Percentiles rank a stretch among this genome's conserved stretches.
Evolutionary conservation across 2,329 filamentous ascomycete genomes (phyloP).

Genomic region (Neofusicoccum ribis): DNA sequence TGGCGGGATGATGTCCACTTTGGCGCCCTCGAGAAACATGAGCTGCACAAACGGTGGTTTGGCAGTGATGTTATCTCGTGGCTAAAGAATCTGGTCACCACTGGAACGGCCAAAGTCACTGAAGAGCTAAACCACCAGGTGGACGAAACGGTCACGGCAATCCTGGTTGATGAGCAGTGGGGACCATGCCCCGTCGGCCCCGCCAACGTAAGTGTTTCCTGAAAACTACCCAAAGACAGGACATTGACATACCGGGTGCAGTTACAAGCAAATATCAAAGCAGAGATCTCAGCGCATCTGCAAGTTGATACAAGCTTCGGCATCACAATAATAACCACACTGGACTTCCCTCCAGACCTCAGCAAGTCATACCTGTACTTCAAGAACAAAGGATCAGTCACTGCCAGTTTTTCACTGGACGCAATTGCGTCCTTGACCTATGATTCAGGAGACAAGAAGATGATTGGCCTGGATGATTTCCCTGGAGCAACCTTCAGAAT

Average conservation of each 20-base stretch:
- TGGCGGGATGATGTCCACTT: conserved; percentile 38
- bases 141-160: conserved; percentile 27
- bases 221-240: conserved; percentile 14
- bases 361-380: conserved; percentile 29
- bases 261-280: conserved; percentile 24
- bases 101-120: conserved; percentile 26
- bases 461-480: neutral
- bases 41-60: conserved; percentile 43
- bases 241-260: conserved; percentile 14
- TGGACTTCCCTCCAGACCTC: conserved; percentile 27
- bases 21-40: conserved; percentile 26
- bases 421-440: conserved; percentile 24
- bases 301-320: conserved; percentile 30
- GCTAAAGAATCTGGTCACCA: conserved; percentile 24
- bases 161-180: conserved; percentile 27
- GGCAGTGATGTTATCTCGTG: conserved; percentile 33
- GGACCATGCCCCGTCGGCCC: neutral
- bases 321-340: conserved; percentile 28
- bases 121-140: conserved; percentile 28
- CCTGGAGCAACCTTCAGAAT: neutral
- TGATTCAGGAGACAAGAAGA: neutral
- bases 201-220: neutral
- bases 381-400: conserved; percentile 28
- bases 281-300: conserved; percentile 12
- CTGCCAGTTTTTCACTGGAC: conserved; percentile 30